Base-by-base conservation (phyloP, 805 yeast species). In the Candida vartiovaarae region DNA sequence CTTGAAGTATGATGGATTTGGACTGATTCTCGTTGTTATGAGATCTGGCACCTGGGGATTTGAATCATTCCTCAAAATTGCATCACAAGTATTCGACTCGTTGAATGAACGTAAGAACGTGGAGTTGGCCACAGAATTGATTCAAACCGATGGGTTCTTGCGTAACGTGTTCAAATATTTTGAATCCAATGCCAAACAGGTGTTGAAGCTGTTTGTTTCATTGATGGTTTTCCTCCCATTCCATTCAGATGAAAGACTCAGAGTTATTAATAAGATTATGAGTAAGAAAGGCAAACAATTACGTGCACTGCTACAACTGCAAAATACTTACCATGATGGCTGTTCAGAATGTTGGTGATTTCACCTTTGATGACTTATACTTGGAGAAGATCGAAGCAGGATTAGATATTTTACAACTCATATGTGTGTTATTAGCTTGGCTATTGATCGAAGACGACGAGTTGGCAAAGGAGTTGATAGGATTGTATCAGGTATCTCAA, bases 241-340 rank as follows among this genome's bases (percentile, higher is more conserved):
- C 37, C 50, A 48, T 2, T 54, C 58, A 1, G 46, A 46, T 30
- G 55, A 55, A 34, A 45, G 60, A 40, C 29, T 54, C n/a, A 43
- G 60, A 40, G 48, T 55, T 31, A 45, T 55, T 10, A 53, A 51
- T 26, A 54, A 50, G 35, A 26, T 55, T 2, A 32, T 47, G 37
- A 9, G 34, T 8, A 54, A 54, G 26, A 36, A 49, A 28, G 39
- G 28, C 3, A 49, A 54, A 27, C 42, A 47, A 26, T n/a, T 55
- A 5, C 47, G 41, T 24, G 31, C 28, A 5, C 15, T 53, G 7
- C 8, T 44, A 26, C 41, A 42, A 3, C 10, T 47, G 6, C 50
- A 46, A 11, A 1, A 25, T 0, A 40, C 32, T 9, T 36, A n/a
- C 40, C 6, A 41, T 35, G 9, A 25, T 40, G 4, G 32, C 38